Evolutionary conservation across 2,329 filamentous ascomycete species (phyloP), one percentile per base, ranked within the genome.

Genomic region (Fusarium sp.): DNA sequence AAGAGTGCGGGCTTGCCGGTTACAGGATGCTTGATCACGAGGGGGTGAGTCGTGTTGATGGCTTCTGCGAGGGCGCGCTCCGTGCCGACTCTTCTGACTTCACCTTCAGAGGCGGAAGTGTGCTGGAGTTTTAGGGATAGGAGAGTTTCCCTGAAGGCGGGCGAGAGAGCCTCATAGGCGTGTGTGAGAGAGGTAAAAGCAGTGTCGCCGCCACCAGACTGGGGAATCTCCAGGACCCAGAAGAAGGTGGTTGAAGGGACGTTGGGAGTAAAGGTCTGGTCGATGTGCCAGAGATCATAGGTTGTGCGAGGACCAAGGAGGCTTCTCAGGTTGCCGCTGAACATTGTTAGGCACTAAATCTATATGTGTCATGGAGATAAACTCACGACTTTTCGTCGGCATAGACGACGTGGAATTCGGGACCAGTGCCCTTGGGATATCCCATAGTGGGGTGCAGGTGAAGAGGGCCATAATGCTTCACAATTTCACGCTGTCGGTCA

Each of bases 201-300:
- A 0, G 80, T 81, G 36, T 81, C 80, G 3, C 80, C 79, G 6
- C 79, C 79, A 0, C 76, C 76, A 0, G 76, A 75, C 8, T 68
- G 66, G 0, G 80, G 80, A 0, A 70, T 76, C 20, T 82, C 80
- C 1, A 82, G 79, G 4, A 81, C 78, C 78, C 80, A 81, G 69
- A 82, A 81, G 66, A 82, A 81, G 1, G 77, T 81, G 2, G 80
- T 81, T 2, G 78, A 80, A 0, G 80, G 80, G 0, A 79, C 70
- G 4, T 82, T 81, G 0, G 79, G 72, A 0, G 79, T 81, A n/a
- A 81, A 80, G 0, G 80, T 80, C n/a, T 82, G 80, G 42, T 82
- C 80, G 0, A 81, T 69, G 16, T 82, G 80, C 80, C 80, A 82
- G 1, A 81, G 76, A 9, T 81, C 80, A 9, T 80, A 81, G 1